These are phyloP conservation scores for Calonectria montana DNA, from an alignment of 2,329 filamentous ascomycete species.

Conservation along the genomic window DNA sequence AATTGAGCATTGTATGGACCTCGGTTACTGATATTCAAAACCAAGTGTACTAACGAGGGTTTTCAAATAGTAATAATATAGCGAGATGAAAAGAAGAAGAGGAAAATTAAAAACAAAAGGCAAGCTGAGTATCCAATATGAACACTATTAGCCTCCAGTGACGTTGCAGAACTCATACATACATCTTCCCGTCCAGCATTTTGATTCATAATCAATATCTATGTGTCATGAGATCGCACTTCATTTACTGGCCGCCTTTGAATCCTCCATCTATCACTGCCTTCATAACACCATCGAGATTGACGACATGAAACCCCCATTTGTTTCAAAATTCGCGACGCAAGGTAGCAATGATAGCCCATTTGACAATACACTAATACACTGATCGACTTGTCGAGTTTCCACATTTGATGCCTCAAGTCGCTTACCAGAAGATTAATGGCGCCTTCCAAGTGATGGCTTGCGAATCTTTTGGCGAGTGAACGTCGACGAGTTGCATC, in stretches of 20 bases:
- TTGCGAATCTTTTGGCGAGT: slow-evolving; percentile 1
- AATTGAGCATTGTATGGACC: too few relatives aligned
- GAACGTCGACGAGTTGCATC: slow-evolving; percentile 22
- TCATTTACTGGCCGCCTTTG: neutral
- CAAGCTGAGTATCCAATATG: neutral
- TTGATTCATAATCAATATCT: too few relatives aligned
- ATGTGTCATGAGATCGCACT: neutral
- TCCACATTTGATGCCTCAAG: neutral
- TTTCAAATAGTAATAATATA: too few relatives aligned
- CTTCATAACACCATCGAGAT: slow-evolving; percentile 6
- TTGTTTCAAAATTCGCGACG: neutral
- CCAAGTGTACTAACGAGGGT: too few relatives aligned
- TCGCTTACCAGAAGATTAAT: slow-evolving; percentile 16
- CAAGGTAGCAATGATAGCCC: slow-evolving; percentile 5
- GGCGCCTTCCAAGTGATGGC: slow-evolving; percentile 9
- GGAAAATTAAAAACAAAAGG: neutral
- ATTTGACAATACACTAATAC: slow-evolving; percentile 4
- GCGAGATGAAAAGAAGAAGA: neutral
- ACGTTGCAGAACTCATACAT: neutral
- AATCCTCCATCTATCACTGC: neutral
- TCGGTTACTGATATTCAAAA: too few relatives aligned
- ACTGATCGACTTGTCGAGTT: neutral
- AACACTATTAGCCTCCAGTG: neutral
- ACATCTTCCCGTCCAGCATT: neutral
- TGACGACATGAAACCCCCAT: neutral